Evolutionary conservation across 2,329 filamentous ascomycete species (phyloP).

Genomic region (Clonostachys solani): DNA sequence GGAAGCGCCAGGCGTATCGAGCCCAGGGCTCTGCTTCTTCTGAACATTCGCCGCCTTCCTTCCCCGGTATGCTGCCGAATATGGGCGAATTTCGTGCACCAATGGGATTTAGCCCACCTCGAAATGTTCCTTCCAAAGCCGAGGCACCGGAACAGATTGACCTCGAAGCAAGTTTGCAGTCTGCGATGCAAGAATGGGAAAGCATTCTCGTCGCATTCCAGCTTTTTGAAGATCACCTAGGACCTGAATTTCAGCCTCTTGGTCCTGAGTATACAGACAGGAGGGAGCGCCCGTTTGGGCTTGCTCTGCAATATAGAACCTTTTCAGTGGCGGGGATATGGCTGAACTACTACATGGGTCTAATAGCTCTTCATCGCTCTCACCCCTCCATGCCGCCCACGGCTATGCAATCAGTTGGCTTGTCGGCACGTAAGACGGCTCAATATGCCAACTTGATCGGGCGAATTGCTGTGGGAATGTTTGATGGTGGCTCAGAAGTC

Average conservation of each 20-base stretch:
- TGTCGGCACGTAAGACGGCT: slow-evolving; percentile 70
- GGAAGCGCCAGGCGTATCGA: slow-evolving; percentile 64
- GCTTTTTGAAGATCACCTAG: slow-evolving; percentile 60
- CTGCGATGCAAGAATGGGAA: slow-evolving; percentile 76
- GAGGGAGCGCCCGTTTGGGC: slow-evolving; percentile 72
- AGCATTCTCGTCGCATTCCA: slow-evolving; percentile 69
- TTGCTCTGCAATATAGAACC: slow-evolving; percentile 75
- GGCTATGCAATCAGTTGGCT: slow-evolving; percentile 79
- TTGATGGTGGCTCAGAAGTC: slow-evolving; percentile 46
- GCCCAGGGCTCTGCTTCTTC: slow-evolving; percentile 23
- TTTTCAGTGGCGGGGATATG: slow-evolving; percentile 86
- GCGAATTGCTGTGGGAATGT: slow-evolving; percentile 71
- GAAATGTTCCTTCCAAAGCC: slow-evolving; percentile 34
- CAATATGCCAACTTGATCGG: slow-evolving; percentile 71
- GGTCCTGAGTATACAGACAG: slow-evolving; percentile 60
- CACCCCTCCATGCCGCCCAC: slow-evolving; percentile 91
- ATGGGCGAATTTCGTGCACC: slow-evolving; percentile 44
- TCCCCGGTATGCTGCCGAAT: slow-evolving; percentile 52
- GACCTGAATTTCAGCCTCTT: slow-evolving; percentile 72
- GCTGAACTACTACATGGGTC: slow-evolving; percentile 81
- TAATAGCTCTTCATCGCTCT: slow-evolving; percentile 75
- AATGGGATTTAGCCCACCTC: slow-evolving; percentile 49
- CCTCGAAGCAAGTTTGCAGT: slow-evolving; percentile 59
- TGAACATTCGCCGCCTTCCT: slow-evolving; percentile 28
- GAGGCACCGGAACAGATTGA: slow-evolving; percentile 48